Evolutionary conservation across 352 stramenopile genomes (phyloP).

Genomic region (Pythium inflatum): DNA sequence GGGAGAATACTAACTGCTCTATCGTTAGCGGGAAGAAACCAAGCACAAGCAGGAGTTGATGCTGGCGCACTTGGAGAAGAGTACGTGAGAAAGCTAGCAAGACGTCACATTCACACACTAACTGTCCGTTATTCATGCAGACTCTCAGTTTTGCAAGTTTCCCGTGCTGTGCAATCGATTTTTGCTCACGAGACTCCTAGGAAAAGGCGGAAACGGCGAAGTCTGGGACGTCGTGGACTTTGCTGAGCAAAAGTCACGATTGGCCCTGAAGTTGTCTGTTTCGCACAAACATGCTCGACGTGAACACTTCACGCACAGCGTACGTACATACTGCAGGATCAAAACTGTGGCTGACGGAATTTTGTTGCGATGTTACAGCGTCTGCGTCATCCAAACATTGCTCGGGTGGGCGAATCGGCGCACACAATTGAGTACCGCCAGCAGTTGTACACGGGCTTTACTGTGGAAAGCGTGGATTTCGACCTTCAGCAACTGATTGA

Average conservation of each 20-base stretch:
- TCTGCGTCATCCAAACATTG: conserved; percentile 73
- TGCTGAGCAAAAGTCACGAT: conserved; percentile 57
- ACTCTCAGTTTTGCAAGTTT: conserved; percentile 75
- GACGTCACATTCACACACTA: too few relatives aligned
- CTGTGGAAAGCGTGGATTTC: conserved; percentile 66
- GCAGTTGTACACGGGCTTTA: conserved; percentile 78
- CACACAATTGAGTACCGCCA: conserved; percentile 73
- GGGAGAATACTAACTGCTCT: conserved; percentile 4
- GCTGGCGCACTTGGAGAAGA: conserved; percentile 72
- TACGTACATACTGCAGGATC: too few relatives aligned
- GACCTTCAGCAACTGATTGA: conserved; percentile 81
- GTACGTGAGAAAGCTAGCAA: conserved; percentile 34
- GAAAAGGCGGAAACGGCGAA: conserved; percentile 79
- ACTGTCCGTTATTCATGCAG: too few relatives aligned
- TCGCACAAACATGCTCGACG: conserved; percentile 70
- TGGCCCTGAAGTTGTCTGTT: conserved; percentile 75
- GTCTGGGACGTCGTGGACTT: conserved; percentile 86
- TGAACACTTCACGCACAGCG: conserved; percentile 75
- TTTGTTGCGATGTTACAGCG: conserved; percentile 37
- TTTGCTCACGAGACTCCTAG: conserved; percentile 60
- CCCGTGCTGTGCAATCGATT: conserved; percentile 75
- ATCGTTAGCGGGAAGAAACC: conserved; percentile 61
- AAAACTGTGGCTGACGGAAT: background rate
- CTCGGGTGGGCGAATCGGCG: conserved; percentile 56
- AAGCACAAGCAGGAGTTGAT: conserved; percentile 79